These are phyloP conservation scores for Erysiphe pulchra DNA, from an alignment of 2,329 filamentous ascomycete genomes.

Conservation along the genomic window DNA sequence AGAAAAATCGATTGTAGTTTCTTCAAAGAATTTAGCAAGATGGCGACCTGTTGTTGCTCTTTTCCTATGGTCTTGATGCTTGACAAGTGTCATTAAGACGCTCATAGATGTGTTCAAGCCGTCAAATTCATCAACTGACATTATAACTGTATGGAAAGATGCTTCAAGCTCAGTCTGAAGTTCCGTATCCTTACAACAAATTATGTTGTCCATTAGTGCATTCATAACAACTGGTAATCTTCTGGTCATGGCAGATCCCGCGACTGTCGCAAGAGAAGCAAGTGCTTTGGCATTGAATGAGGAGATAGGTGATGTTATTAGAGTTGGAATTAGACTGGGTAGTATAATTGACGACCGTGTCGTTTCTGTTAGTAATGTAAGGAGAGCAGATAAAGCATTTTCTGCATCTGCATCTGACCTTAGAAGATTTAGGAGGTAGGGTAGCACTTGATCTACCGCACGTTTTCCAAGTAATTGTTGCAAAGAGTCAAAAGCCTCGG, in stretches of 20 bases:
- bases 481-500: constrained; percentile 86
- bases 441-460: constrained; percentile 84
- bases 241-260: constrained; percentile 71
- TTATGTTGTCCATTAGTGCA: constrained; percentile 77
- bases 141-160: constrained; percentile 70
- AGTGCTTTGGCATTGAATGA: constrained; percentile 87
- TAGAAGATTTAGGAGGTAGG: constrained; percentile 72
- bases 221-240: constrained; percentile 77
- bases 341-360: constrained; percentile 90
- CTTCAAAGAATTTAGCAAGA: constrained; percentile 63
- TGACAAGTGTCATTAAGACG: constrained; percentile 63
- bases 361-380: constrained; percentile 82
- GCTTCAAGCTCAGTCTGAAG: constrained; percentile 47
- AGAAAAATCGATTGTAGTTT: constrained; percentile 67
- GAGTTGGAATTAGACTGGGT: constrained; percentile 81
- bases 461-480: constrained; percentile 86
- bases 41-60: constrained; percentile 56
- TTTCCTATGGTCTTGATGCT: constrained; percentile 76
- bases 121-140: constrained; percentile 88
- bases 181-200: constrained; percentile 47
- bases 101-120: constrained; percentile 92
- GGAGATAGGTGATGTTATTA: constrained; percentile 73
- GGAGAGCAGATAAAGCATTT: constrained; percentile 72
- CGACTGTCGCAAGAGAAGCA: constrained; percentile 79
- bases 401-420: constrained; percentile 68